phyloP scores from a whole-genome alignment of 225 moss, liverwort and hornwort species.

The Ulota crispa region DNA sequence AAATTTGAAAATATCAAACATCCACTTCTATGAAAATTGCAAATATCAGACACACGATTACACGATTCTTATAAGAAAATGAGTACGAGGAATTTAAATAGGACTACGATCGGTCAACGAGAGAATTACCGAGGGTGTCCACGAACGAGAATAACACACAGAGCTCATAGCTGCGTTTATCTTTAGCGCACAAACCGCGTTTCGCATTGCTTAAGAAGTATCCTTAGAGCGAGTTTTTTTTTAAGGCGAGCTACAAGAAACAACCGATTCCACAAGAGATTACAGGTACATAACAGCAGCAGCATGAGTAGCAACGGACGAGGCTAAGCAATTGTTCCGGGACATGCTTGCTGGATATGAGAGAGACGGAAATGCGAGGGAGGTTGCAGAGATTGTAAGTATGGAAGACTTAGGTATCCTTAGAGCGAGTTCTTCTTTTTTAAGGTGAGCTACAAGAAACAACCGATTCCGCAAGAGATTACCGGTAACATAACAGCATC shows the following conservation, averaged over 20 bases:
- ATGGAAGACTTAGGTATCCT: background rate
- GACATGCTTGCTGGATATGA: too few species aligned
- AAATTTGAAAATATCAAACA: too few species aligned
- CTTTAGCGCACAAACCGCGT: background rate
- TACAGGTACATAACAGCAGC: too few species aligned
- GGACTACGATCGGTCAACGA: background rate
- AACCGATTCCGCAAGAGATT: background rate
- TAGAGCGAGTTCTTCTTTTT: background rate
- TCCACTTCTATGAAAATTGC: too few species aligned
- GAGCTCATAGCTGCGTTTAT: constrained; percentile 13
- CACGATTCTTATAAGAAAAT: background rate
- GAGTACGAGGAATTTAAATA: background rate
- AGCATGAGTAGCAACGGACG: background rate
- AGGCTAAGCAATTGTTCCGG: background rate
- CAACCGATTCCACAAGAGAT: background rate
- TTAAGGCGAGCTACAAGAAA: background rate
- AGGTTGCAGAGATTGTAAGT: too few species aligned
- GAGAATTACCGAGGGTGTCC: constrained; percentile 18
- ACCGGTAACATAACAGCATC: background rate
- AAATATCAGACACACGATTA: background rate
- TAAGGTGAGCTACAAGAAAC: background rate
- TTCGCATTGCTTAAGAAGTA: background rate
- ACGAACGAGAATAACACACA: constrained; percentile 17
- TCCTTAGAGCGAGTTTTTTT: background rate
- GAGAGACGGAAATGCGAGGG: too few species aligned